Base-by-base conservation (phyloP, 2,329 filamentous ascomycete genomes). In the Thielaviopsis ethacetica region DNA sequence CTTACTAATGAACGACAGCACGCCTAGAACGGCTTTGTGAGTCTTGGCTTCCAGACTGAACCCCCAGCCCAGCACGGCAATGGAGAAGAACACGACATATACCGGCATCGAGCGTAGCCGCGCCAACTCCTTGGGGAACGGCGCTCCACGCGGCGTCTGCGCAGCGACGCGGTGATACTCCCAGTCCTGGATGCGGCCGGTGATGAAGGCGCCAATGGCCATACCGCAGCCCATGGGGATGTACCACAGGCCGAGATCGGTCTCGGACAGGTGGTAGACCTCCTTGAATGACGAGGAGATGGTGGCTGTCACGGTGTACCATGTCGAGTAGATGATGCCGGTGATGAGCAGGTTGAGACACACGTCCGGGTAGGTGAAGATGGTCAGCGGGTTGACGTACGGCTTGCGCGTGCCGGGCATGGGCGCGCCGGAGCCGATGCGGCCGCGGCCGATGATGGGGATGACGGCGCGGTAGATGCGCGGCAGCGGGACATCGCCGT, bases 261-360 rank as follows among this genome's bases (percentile, higher is more conserved):
- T 68, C 59, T 69, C 66, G 1, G 67, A 66, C 0, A 70, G 62
- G 51, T 60, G 66, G n/a, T 66, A 70, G 13, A 63, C 62, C 10
- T 61, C 63, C 1, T 63, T 60, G 55, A 70, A 68, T 0, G 69
- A 65, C 1, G 68, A 69, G 0, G 69, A 68, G 34, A 70, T 67
- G 10, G 69, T 70, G 0, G 68, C 66, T 1, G 66, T 68, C n/a
- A 70, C 64, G 3, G 67, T 70, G 58, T 69, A 69, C 62, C 68
- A 69, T 21, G 70, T 65, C 9, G 67, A 66, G 59, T 70, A 70
- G 12, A 70, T 65, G 1, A 71, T 62, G 19, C 66, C 68, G 0
- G 68, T 69, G 51, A 68, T 70, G 6, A 65, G 56, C 10, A 71
- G 58, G 1, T 65, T 68, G 3, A 68, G 59, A 5, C 64, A 61